Conservation (phyloP, 345 rosid genomes). For the Rhodamnia argentea region DNA sequence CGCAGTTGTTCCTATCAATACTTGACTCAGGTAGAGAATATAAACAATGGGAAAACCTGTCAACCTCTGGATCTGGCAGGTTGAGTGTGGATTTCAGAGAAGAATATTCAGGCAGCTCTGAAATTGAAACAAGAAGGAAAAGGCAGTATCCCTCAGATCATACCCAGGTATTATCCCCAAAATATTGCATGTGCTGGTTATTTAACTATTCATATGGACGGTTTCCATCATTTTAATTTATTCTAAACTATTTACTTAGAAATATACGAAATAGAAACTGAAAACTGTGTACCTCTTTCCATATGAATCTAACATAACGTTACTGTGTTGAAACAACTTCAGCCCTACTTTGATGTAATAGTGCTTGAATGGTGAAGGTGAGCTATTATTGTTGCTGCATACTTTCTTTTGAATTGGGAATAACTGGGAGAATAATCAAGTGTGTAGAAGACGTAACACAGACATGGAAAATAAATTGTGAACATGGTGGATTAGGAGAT, state of each 20-base stretch:
- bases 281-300: not conserved
- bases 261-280: not conserved
- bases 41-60: constrained; percentile 54
- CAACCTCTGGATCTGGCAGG: not conserved
- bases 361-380: not conserved
- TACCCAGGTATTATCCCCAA: constrained; percentile 43
- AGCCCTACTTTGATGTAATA: not conserved
- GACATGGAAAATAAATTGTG: not conserved
- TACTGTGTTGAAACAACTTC: not conserved
- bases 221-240: not conserved
- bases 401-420: not conserved
- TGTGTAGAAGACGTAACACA: not conserved
- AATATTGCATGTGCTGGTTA: not conserved
- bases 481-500: not conserved
- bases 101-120: constrained; percentile 8
- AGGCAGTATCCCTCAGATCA: constrained; percentile 56
- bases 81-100: constrained; percentile 7
- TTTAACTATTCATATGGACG: not conserved
- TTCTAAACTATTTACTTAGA: not conserved
- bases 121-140: constrained; percentile 13
- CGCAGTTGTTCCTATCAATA: constrained; percentile 45
- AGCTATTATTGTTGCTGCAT: not conserved
- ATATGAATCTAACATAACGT: not conserved
- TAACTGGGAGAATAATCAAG: not conserved
- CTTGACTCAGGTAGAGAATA: constrained; percentile 50